Evolutionary conservation across 2,329 filamentous ascomycete genomes (phyloP), one percentile per base, ranked within the genome.

Genomic region (Penicillium italicum): DNA sequence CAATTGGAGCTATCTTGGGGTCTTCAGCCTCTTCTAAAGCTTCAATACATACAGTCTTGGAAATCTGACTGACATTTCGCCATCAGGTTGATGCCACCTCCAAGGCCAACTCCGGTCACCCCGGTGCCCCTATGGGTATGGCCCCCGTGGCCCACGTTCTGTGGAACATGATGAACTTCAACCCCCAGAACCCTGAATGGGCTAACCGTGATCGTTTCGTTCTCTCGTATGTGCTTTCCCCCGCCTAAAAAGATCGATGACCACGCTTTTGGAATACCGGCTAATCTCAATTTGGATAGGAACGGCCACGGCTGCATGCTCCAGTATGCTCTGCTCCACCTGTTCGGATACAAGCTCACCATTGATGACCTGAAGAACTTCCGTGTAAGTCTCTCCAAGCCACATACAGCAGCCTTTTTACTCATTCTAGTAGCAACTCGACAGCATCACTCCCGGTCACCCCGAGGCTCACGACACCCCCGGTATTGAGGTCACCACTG

Each of bases 251-350:
- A 10, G n/a, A 12, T 6, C 16, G 28, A 43, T 34, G 28, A 31
- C 16, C 14, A 8, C 22, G 5, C 12, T 16, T 16, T n/a, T 40
- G 26, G 26, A 34, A 30, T 12, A 6, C 9, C 18, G 9, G 20
- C 53, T 55, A 5, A 55, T n/a, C 33, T 20, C 14, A 8, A 34
- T 28, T 59, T 48, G 28, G 26, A 44, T 69, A 97, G 92, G 60
- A 99, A 99, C 83, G 94, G 94, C 69, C 94, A 99, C 81, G 94
- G 88, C 69, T 99, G 94, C 85, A 96, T 99, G 92, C 90, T 99
- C 59, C 94, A 97, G 77, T 99, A 99, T 87, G 89, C 93, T 71
- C 85, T 99, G 67, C 89, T 99, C 71, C 94, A 99, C 82, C 84
- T 99, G 55, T 96, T 92, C 79, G 94, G 94, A 76, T 99, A 96